These are phyloP conservation scores for Naganishia albida DNA, from an alignment of 1,284 basidiomycete genomes.

Conservation along the genomic window DNA sequence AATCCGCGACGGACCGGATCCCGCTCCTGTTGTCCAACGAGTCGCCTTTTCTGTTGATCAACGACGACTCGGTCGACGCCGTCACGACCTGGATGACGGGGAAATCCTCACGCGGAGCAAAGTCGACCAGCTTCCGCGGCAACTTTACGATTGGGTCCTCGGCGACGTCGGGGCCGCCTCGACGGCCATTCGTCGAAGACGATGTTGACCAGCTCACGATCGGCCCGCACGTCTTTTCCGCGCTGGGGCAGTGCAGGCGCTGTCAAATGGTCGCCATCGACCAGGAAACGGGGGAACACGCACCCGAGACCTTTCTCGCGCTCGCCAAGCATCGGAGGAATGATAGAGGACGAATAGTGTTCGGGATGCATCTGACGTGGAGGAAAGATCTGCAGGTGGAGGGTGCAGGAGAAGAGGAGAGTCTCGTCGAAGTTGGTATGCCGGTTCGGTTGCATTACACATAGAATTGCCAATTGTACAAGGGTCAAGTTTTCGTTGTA, in stretches of 20 bases:
- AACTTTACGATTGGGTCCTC: conserved; percentile 29
- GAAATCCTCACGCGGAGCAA: neutral
- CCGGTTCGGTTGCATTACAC: conserved; percentile 8
- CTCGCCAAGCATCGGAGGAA: conserved; percentile 29
- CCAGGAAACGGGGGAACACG: conserved; percentile 30
- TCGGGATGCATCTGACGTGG: conserved; percentile 34
- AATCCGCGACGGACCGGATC: conserved; percentile 9
- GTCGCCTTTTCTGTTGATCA: conserved; percentile 32
- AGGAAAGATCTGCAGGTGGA: neutral
- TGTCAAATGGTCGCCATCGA: conserved; percentile 34
- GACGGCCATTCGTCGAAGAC: conserved; percentile 30
- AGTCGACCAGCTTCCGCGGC: conserved; percentile 26
- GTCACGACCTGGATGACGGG: conserved; percentile 23
- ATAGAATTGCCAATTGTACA: neutral
- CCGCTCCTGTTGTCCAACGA: conserved; percentile 31
- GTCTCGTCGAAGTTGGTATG: conserved; percentile 22
- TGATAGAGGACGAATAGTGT: conserved; percentile 29
- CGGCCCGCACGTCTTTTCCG: conserved; percentile 28
- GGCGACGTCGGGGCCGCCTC: neutral
- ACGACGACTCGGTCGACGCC: conserved; percentile 20
- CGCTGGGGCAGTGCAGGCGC: conserved; percentile 30
- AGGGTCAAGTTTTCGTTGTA: conserved; percentile 1
- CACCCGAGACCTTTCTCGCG: conserved; percentile 26
- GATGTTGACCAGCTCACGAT: conserved; percentile 13
- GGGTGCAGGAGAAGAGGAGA: neutral